A percentile compares a stretch with the other conserved stretches of the same genome.
Conservation (phyloP, 768 basidiomycete genomes). For the Mycena crocata region DNA sequence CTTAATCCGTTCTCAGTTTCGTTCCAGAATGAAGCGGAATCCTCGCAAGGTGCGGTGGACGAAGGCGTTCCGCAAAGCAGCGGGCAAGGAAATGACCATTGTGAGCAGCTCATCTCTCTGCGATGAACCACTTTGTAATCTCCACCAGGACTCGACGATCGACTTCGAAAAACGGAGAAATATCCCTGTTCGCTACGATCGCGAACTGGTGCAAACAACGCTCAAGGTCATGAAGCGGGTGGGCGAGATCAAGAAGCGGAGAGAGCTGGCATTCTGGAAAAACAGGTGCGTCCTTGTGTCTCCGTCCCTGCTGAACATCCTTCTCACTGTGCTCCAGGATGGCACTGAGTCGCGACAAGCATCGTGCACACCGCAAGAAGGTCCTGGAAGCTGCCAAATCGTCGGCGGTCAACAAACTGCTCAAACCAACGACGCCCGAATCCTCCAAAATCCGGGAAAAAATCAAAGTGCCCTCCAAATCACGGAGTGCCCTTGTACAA, state of each 20-base stretch:
- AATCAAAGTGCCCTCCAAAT: constrained; percentile 76
- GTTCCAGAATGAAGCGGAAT: constrained; percentile 95
- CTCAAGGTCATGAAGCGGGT: constrained; percentile 97
- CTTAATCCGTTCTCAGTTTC: constrained; percentile 10
- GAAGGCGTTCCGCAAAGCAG: constrained; percentile 98
- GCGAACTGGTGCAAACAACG: constrained; percentile 92
- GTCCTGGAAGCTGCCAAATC: constrained; percentile 65
- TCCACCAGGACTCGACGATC: constrained; percentile 90
- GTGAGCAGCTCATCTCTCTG: constrained; percentile 53
- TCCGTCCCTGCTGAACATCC: not conserved
- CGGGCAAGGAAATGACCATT: constrained; percentile 99
- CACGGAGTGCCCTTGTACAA: constrained; percentile 78
- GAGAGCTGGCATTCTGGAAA: constrained; percentile 97
- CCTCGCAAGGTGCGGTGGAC: constrained; percentile 99
- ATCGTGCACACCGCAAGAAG: constrained; percentile 78
- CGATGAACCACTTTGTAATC: not conserved
- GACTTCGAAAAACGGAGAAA: constrained; percentile 99
- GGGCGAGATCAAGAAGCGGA: constrained; percentile 88
- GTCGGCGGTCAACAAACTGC: constrained; percentile 64
- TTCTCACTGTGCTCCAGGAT: constrained; percentile 63
- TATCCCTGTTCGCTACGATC: constrained; percentile 96
- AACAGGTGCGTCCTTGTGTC: constrained; percentile 66
- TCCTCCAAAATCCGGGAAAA: constrained; percentile 75
- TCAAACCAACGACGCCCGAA: constrained; percentile 68
- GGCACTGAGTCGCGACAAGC: constrained; percentile 84